Evolutionary conservation across 139 green algal species (phyloP).

Genomic region (Penium margaritaceum): DNA sequence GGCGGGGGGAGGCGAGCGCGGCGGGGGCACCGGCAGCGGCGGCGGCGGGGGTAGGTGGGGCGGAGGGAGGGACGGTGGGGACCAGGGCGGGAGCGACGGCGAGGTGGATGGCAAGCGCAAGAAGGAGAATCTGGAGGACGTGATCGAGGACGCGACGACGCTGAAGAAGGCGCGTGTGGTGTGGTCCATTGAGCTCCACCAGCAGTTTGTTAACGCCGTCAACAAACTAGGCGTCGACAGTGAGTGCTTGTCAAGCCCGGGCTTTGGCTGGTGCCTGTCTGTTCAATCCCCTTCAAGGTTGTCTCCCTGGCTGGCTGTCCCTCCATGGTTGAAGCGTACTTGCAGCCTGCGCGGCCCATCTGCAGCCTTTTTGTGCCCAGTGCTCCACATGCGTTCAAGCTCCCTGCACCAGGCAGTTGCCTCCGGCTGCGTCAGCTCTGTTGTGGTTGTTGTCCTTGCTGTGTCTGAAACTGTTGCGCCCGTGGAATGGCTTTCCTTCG

Average conservation of each 20-base stretch:
- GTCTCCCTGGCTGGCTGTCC: too few relatives aligned
- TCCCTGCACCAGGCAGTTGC: background rate
- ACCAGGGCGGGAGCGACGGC: background rate
- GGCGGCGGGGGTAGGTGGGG: background rate
- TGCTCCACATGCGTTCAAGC: too few relatives aligned
- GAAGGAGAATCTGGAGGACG: slow-evolving; percentile 32
- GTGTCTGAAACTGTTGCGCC: too few relatives aligned
- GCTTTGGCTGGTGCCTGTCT: too few relatives aligned
- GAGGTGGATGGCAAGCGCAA: slow-evolving; percentile 3
- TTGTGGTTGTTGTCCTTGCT: too few relatives aligned
- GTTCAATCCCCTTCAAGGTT: too few relatives aligned
- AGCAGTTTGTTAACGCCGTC: slow-evolving; percentile 93
- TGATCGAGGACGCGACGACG: slow-evolving; percentile 29
- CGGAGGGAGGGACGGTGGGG: background rate
- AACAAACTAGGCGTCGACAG: slow-evolving; percentile 91
- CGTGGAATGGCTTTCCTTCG: background rate
- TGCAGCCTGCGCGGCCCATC: too few relatives aligned
- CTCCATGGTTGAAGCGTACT: too few relatives aligned
- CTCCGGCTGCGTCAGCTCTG: background rate
- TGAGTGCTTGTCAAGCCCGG: too few relatives aligned
- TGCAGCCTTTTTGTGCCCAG: too few relatives aligned
- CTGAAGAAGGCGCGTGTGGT: slow-evolving; percentile 87
- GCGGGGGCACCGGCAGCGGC: background rate
- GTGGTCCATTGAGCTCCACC: slow-evolving; percentile 91
- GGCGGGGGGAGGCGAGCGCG: background rate